phyloP scores from a whole-genome alignment of 129 eudicot species.

The Ambrosia trifida region DNA sequence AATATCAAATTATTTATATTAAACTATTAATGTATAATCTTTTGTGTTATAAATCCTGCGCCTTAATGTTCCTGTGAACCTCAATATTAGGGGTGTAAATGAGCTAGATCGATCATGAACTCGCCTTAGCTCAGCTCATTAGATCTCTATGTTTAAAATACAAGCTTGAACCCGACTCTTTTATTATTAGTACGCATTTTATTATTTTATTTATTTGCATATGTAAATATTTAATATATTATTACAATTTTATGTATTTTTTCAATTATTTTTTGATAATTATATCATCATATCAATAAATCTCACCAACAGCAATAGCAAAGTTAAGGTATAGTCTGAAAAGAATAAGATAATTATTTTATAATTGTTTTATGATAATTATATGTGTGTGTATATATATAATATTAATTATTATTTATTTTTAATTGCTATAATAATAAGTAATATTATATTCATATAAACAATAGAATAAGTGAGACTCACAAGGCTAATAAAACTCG shows the following conservation, averaged over 20 bases:
- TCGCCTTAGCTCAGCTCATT: neutral
- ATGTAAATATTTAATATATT: too few relatives aligned
- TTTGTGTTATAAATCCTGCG: neutral
- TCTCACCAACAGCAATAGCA: too few relatives aligned
- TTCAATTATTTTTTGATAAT: neutral
- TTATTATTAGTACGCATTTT: neutral
- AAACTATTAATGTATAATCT: neutral
- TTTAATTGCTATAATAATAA: neutral
- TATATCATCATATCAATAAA: too few relatives aligned
- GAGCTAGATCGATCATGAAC: too few relatives aligned
- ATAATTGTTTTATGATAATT: neutral
- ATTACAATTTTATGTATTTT: neutral
- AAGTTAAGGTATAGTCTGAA: too few relatives aligned
- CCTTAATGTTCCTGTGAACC: too few relatives aligned
- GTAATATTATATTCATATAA: neutral
- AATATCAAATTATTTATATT: neutral
- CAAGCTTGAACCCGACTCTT: neutral
- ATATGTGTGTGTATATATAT: too few relatives aligned
- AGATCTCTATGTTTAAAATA: neutral
- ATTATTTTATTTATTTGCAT: neutral
- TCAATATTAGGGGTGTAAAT: too few relatives aligned
- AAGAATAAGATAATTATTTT: too few relatives aligned
- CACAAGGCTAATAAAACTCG: neutral
- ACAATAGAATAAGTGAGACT: neutral
- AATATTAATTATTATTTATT: neutral